Evolutionary conservation across 164 flowering plant genomes (phyloP), one percentile per base, ranked within the genome.

Genomic region (Cinnamomum chago): DNA sequence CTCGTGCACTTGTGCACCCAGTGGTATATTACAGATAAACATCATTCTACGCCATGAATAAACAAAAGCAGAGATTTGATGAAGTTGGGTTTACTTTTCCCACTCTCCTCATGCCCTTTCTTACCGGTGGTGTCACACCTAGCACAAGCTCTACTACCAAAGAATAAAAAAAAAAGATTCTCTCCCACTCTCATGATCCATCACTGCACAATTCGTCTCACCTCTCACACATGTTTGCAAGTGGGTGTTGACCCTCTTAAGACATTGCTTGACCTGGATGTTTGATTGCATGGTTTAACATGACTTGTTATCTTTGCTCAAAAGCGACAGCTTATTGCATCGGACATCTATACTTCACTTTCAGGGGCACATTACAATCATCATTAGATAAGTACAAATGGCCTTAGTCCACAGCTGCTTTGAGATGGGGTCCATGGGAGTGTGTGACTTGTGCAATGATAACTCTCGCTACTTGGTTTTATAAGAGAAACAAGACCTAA

Each of bases 221-320:
- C 60, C 60, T 14, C n/a, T 55, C 60, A 55, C 60, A 55, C 60
- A 15, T 55, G 5, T 55, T 18, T 55, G n/a, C 60, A 69, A 33
- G 71, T 69, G 71, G 51, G 20, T 28, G 66, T 71, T 71, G 73
- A 71, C 73, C n/a, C 66, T 30, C 17, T 2, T 2, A 10, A 11
- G 30, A 1, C 50, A 25, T 71, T 71, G 65, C 65, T 71, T 71
- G 73, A 58, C 73, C 23, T 69, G 33, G 68, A 24, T 75, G 68
- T 75, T 75, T 40, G 73, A 13, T 69, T 68, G 72, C 67, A 76
- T 65, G 74, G 30, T 47, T 28, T 65, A 70, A 15, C 30, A 71
- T 55, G 22, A 70, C 52, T 65, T 51, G 70, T 35, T 70, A 35
- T 40, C 47, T 40, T 40, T 40, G 47, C 65, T 76, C 55, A 71